Evolutionary conservation across 306 rosid species (phyloP).

Genomic region (Casuarina equisetifolia): DNA sequence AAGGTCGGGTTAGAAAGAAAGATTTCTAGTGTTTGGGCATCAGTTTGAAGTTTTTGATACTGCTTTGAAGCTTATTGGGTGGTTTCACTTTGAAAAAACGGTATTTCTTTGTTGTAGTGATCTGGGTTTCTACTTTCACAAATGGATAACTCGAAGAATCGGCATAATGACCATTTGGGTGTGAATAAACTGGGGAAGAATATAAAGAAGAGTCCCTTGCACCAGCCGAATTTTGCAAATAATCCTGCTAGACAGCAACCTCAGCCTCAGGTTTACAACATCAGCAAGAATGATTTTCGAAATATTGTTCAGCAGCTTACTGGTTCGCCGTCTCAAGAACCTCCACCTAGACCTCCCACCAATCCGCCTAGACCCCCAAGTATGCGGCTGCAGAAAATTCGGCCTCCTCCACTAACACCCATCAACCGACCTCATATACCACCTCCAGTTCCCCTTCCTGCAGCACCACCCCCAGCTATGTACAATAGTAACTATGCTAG

Average conservation of each 20-base stretch:
- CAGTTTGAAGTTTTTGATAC: constrained; percentile 27
- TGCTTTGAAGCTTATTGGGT: constrained; percentile 34
- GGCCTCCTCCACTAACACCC: constrained; percentile 89
- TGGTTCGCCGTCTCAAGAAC: constrained; percentile 89
- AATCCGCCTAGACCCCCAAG: constrained; percentile 83
- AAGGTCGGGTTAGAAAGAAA: constrained; percentile 16
- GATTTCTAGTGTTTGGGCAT: constrained; percentile 13
- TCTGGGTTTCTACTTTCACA: constrained; percentile 20
- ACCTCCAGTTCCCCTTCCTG: constrained; percentile 44
- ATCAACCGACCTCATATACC: constrained; percentile 58
- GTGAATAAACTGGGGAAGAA: constrained; percentile 88
- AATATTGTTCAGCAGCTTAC: constrained; percentile 95
- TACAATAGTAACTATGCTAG: constrained; percentile 52
- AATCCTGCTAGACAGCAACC: constrained; percentile 78
- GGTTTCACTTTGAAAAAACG: constrained; percentile 36
- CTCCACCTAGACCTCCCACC: constrained; percentile 68
- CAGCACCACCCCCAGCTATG: constrained; percentile 53
- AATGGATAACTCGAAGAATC: constrained; percentile 78
- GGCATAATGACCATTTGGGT: constrained; percentile 71
- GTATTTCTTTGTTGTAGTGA: constrained; percentile 21
- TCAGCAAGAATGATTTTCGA: constrained; percentile 90
- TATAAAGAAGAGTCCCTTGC: constrained; percentile 85
- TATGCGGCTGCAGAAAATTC: constrained; percentile 74
- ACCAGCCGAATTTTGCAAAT: constrained; percentile 75
- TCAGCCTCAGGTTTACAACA: constrained; percentile 95